Base-by-base conservation (phyloP, 345 rosid genomes). In the Euphorbia tirucalli region DNA sequence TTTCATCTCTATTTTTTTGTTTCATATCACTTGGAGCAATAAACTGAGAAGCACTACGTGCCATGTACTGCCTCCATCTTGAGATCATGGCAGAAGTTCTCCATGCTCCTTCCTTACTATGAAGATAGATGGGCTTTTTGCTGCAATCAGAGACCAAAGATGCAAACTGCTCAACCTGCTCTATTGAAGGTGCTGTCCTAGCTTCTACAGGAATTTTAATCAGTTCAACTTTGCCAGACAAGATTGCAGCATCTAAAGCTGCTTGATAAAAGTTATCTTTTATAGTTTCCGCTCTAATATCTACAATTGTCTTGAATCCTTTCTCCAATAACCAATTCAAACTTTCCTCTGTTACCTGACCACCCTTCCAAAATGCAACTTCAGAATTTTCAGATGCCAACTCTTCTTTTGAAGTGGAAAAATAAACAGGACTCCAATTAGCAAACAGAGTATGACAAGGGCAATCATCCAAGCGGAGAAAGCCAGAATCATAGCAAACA, bases 161-260 rank as follows among this genome's bases (percentile, higher is more conserved):
- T 21, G 97, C 96, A 87, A 94, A 94, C 78, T 80, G 84, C 82
- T 90, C 97, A 72, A 94, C 97, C 89, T 92, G 97, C 79, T 87
- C 89, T 85, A 89, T 84, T 50, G 90, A 83, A 61, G 98, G 97
- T 22, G 97, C 96, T 61, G 84, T 92, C 70, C 85, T 80, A 78
- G 80, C 90, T 79, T 94, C 96, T 68, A 94, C 86, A 11, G 97
- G 92, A 82, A 94, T 85, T 77, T 79, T 86, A 69, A 90, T 77
- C 83, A 87, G 22, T 59, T 90, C 89, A 68, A 92, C 68, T 71
- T 88, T 88, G 68, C 91, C 91, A 39, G 78, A 67, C 2, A 75
- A 71, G 73, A 90, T 72, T 73, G 95, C 97, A 66, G 87, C 84
- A 63, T 85, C 82, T 24, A 92, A 71, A 11, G 90, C 87, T 35